Percentiles rank a stretch among this genome's conserved stretches.
These are phyloP conservation scores for Gamarada debralockiae DNA, from an alignment of 495 filamentous ascomycete genomes.

Conservation along the genomic window DNA sequence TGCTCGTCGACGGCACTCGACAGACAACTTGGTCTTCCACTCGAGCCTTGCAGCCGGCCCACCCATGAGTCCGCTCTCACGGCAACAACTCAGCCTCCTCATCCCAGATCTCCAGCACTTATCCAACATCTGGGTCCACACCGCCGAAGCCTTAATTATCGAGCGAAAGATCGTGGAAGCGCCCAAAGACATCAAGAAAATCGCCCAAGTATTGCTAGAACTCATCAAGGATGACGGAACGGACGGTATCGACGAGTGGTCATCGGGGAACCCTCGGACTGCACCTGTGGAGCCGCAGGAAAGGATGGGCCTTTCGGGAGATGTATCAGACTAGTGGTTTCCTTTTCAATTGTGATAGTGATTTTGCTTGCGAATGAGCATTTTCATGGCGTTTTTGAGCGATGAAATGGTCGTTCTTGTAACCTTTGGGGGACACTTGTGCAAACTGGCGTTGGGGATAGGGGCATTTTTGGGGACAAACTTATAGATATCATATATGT, in stretches of 20 bases:
- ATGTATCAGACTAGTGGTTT: conserved; percentile 17
- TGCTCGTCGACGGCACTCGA: conserved; percentile 22
- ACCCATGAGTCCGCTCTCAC: conserved; percentile 45
- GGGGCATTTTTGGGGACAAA: not conserved
- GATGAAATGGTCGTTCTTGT: not conserved
- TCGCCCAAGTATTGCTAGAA: conserved; percentile 46
- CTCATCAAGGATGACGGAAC: conserved; percentile 48
- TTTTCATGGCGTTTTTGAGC: conserved; percentile 15
- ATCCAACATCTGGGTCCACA: conserved; percentile 47
- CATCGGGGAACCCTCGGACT: conserved; percentile 5
- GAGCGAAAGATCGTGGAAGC: conserved; percentile 49
- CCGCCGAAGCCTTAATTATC: conserved; percentile 51
- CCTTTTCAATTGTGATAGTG: too few relatives aligned
- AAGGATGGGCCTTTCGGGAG: conserved; percentile 11
- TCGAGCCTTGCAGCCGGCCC: conserved; percentile 49
- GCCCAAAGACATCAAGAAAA: conserved; percentile 48
- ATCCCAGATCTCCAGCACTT: conserved; percentile 44
- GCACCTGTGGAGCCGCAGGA: conserved; percentile 10
- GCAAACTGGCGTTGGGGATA: too few relatives aligned
- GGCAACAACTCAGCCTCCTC: conserved; percentile 42
- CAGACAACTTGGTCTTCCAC: conserved; percentile 41
- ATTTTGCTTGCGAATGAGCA: conserved; percentile 3
- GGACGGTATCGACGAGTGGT: conserved; percentile 50
- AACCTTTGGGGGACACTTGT: too few relatives aligned
- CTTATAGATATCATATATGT: not conserved